These are phyloP conservation scores for Chlorella sp. DNA, from an alignment of 139 green algal genomes.

Conservation along the genomic window DNA sequence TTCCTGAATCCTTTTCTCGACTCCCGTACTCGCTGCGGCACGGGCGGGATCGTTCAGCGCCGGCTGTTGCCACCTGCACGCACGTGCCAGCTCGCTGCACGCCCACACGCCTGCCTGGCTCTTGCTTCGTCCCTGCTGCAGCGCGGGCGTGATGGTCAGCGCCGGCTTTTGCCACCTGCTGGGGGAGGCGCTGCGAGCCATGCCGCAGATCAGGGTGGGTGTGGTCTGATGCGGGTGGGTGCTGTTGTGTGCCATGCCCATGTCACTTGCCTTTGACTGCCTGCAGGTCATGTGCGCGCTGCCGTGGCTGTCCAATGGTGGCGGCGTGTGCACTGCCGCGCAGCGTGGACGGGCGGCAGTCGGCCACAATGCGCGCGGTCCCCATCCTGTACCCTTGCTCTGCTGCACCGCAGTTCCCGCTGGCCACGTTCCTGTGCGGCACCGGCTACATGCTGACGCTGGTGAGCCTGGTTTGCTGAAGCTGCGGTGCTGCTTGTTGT, in stretches of 20 bases:
- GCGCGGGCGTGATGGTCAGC: conserved; percentile 73
- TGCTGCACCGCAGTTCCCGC: conserved; percentile 35
- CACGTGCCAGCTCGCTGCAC: no score
- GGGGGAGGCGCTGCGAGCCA: conserved; percentile 44
- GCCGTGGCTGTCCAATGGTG: no score
- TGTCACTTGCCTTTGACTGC: neutral
- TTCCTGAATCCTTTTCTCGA: no score
- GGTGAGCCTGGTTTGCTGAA: no score
- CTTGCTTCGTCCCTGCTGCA: neutral
- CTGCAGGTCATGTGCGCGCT: neutral
- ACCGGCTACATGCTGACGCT: conserved; percentile 56
- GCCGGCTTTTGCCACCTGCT: conserved; percentile 82
- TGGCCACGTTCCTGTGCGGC: conserved; percentile 60
- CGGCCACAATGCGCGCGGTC: no score
- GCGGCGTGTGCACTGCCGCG: no score
- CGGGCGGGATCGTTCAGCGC: no score
- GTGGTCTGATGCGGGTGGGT: neutral
- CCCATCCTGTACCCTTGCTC: neutral
- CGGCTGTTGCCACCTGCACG: no score
- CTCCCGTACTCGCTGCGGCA: no score
- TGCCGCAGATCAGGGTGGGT: conserved; percentile 20
- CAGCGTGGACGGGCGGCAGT: no score
- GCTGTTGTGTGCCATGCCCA: neutral
- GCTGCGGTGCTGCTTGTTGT: no score
- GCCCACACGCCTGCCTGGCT: no score